These are phyloP conservation scores for Cairneyella variabilis DNA, from an alignment of 495 filamentous ascomycete species.

Conservation along the genomic window DNA sequence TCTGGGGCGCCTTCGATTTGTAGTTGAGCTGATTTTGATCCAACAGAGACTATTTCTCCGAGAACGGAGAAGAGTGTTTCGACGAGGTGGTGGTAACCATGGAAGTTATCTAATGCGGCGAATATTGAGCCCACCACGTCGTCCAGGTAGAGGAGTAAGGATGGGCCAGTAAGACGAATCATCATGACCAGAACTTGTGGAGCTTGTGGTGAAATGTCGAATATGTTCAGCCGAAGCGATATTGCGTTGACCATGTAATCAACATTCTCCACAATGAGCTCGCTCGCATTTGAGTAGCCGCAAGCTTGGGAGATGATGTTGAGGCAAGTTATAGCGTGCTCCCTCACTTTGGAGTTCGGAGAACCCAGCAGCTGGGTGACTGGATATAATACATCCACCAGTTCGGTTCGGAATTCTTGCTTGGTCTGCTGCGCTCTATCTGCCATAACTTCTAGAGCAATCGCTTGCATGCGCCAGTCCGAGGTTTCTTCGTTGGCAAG, in stretches of 20 bases:
- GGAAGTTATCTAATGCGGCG: conserved; percentile 83
- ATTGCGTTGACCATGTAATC: conserved; percentile 97
- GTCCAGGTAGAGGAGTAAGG: conserved; percentile 82
- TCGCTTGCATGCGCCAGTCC: conserved; percentile 69
- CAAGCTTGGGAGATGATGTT: conserved; percentile 74
- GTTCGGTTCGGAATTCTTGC: conserved; percentile 70
- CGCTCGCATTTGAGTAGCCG: conserved; percentile 67
- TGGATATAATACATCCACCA: conserved; percentile 90
- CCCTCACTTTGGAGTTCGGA: conserved; percentile 58
- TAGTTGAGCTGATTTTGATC: conserved; percentile 60
- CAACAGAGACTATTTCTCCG: conserved; percentile 75
- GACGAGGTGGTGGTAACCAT: conserved; percentile 86
- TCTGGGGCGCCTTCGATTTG: conserved; percentile 31
- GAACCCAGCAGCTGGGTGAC: conserved; percentile 83
- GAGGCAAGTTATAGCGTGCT: conserved; percentile 79
- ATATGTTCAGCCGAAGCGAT: conserved; percentile 80
- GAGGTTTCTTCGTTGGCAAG: conserved; percentile 41
- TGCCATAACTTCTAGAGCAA: conserved; percentile 71
- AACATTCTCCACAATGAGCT: conserved; percentile 84
- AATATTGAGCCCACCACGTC: conserved; percentile 89
- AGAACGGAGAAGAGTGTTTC: conserved; percentile 82
- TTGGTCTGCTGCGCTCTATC: conserved; percentile 65
- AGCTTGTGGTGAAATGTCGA: conserved; percentile 86
- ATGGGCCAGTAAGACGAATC: conserved; percentile 78
- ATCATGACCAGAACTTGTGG: conserved; percentile 94